Evolutionary conservation across 352 stramenopile species (phyloP).

Genomic region (Pythium vanterpoolii): DNA sequence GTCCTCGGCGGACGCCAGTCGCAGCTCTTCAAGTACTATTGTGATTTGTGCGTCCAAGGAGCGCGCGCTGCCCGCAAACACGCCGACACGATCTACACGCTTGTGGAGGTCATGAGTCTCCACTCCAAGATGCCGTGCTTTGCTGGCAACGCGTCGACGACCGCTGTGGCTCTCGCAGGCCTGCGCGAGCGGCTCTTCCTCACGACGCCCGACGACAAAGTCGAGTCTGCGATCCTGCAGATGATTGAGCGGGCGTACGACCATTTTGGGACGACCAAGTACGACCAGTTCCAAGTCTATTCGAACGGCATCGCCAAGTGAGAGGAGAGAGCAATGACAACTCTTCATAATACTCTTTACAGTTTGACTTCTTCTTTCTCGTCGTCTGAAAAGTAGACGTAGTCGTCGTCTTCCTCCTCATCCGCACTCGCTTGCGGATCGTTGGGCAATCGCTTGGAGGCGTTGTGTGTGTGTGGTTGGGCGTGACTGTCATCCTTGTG

Average conservation of each 20-base stretch:
- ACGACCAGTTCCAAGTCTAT: constrained; percentile 93
- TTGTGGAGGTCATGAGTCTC: constrained; percentile 94
- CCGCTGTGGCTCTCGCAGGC: constrained; percentile 29
- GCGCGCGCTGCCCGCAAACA: constrained; percentile 91
- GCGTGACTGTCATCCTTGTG: not conserved
- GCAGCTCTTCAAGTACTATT: constrained; percentile 91
- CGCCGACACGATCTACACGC: constrained; percentile 91
- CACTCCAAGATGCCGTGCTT: constrained; percentile 81
- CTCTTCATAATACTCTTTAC: not conserved
- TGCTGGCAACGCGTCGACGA: constrained; percentile 24
- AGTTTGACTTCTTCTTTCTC: constrained; percentile 1
- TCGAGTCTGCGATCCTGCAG: constrained; percentile 68
- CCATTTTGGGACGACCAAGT: constrained; percentile 95
- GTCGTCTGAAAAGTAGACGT: constrained; percentile 24
- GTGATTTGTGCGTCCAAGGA: constrained; percentile 91
- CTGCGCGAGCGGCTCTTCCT: constrained; percentile 72
- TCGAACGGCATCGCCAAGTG: constrained; percentile 90
- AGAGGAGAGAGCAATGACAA: not conserved
- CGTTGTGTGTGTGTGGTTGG: not conserved
- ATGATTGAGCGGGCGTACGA: constrained; percentile 94
- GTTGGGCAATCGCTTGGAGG: not conserved
- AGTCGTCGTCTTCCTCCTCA: constrained; percentile 17
- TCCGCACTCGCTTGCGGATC: no score
- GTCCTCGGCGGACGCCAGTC: constrained; percentile 92
- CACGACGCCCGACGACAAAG: constrained; percentile 57